phyloP scores from a whole-genome alignment of 306 rosid genomes.

The Citrullus amarus region DNA sequence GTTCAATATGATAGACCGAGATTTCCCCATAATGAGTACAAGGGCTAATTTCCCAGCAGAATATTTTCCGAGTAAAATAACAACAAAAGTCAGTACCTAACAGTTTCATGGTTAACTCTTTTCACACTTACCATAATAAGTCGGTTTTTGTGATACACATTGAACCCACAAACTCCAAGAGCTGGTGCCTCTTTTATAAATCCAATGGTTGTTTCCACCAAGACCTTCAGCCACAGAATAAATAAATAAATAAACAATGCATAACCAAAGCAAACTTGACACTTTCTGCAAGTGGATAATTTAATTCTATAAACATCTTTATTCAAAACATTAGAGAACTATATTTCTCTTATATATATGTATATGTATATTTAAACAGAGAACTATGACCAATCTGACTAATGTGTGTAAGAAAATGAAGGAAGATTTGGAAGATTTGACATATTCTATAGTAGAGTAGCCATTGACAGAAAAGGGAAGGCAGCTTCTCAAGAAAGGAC shows the following conservation, averaged over 20 bases:
- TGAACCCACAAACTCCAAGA: conserved; percentile 58
- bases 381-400: background rate
- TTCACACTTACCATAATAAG: conserved; percentile 67
- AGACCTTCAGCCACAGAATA: conserved; percentile 24
- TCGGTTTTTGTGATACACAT: conserved; percentile 88
- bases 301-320: background rate
- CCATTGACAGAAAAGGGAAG: background rate
- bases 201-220: conserved; percentile 58
- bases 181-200: conserved; percentile 63
- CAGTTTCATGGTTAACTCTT: conserved; percentile 5
- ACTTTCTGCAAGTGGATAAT: background rate
- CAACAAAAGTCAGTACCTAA: conserved; percentile 1
- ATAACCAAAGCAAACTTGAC: background rate
- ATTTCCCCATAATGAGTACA: background rate
- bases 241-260: background rate
- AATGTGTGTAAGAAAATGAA: background rate
- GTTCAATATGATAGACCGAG: background rate
- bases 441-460: background rate
- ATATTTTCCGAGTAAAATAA: background rate
- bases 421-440: background rate
- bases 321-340: background rate
- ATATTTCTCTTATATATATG: too few species aligned
- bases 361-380: too few species aligned
- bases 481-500: background rate
- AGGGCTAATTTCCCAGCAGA: too few species aligned